Conservation (phyloP, 2,329 filamentous ascomycete species). For the Fusarium agapanthi region DNA sequence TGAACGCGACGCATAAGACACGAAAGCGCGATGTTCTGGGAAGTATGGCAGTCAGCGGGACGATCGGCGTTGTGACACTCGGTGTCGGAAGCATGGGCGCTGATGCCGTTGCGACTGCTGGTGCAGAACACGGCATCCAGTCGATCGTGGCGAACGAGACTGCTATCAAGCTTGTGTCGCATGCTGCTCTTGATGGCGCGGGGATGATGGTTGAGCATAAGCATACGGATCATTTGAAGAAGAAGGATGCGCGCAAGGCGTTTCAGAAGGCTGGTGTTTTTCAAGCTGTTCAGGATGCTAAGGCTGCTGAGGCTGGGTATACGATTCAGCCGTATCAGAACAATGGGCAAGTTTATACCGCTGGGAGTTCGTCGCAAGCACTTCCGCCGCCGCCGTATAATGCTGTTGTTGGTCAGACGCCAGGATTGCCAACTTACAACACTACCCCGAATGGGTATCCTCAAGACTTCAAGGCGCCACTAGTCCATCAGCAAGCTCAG, state of each 20-base stretch:
- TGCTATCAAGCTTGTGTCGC: constrained; percentile 47
- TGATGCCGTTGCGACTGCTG: constrained; percentile 47
- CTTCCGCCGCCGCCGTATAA: constrained; percentile 20
- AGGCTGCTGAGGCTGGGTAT: constrained; percentile 40
- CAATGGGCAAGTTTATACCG: constrained; percentile 3
- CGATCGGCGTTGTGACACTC: constrained; percentile 48
- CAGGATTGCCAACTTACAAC: background rate
- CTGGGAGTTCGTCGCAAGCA: background rate
- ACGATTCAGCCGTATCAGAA: constrained; percentile 20
- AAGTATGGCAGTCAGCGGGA: constrained; percentile 50
- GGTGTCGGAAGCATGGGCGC: constrained; percentile 49
- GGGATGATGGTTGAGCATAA: constrained; percentile 49
- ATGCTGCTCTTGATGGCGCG: constrained; percentile 49
- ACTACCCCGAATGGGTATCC: background rate
- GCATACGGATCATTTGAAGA: constrained; percentile 47
- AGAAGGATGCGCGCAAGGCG: constrained; percentile 47
- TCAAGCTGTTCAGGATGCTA: constrained; percentile 43
- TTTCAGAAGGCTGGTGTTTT: constrained; percentile 47
- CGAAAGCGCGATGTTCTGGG: constrained; percentile 53
- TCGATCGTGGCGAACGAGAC: constrained; percentile 46
- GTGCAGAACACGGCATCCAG: constrained; percentile 47
- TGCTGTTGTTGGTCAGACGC: background rate
- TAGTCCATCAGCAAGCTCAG: background rate
- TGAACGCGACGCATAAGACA: constrained; percentile 48
- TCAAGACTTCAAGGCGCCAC: constrained; percentile 8